These are phyloP conservation scores for Hysterangium stoloniferum DNA, from an alignment of 768 basidiomycete genomes.

Conservation along the genomic window DNA sequence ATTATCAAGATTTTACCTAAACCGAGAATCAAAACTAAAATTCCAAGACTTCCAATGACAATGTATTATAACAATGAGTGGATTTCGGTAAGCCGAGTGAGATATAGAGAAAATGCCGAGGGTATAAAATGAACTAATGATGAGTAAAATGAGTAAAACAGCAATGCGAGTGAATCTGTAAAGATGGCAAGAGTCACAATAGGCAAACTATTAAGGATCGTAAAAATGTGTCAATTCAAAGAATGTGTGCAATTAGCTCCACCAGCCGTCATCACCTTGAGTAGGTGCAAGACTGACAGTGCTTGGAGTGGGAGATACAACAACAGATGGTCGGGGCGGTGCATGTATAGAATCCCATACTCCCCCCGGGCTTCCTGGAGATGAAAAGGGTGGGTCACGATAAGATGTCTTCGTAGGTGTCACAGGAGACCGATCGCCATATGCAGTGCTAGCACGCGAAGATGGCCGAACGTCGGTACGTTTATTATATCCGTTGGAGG, in stretches of 20 bases:
- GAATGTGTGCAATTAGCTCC: slow-evolving; percentile 21
- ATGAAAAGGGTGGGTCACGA: slow-evolving; percentile 29
- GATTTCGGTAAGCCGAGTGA: not conserved
- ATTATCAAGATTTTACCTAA: too few relatives aligned
- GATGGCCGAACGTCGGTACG: slow-evolving; percentile 42
- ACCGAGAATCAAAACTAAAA: not conserved
- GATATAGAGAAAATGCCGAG: not conserved
- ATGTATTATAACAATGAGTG: slow-evolving; percentile 5
- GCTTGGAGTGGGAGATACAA: slow-evolving; percentile 68
- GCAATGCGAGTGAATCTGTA: not conserved
- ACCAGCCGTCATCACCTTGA: slow-evolving; percentile 73
- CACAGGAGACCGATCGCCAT: slow-evolving; percentile 40
- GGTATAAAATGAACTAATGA: not conserved
- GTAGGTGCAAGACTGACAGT: slow-evolving; percentile 66
- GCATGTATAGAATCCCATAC: slow-evolving; percentile 72
- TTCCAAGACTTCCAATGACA: not conserved
- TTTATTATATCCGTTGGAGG: slow-evolving; percentile 1
- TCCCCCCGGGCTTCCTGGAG: slow-evolving; percentile 4
- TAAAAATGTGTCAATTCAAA: not conserved
- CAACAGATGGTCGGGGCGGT: slow-evolving; percentile 23
- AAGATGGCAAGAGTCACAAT: not conserved
- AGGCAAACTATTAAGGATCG: not conserved
- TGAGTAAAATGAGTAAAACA: not conserved
- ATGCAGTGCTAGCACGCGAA: slow-evolving; percentile 63
- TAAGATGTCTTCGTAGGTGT: slow-evolving; percentile 41